A percentile compares a stretch with the other conserved stretches of the same genome.
Evolutionary conservation across 1,284 basidiomycete species (phyloP).

Genomic region (Tilletia horrida): DNA sequence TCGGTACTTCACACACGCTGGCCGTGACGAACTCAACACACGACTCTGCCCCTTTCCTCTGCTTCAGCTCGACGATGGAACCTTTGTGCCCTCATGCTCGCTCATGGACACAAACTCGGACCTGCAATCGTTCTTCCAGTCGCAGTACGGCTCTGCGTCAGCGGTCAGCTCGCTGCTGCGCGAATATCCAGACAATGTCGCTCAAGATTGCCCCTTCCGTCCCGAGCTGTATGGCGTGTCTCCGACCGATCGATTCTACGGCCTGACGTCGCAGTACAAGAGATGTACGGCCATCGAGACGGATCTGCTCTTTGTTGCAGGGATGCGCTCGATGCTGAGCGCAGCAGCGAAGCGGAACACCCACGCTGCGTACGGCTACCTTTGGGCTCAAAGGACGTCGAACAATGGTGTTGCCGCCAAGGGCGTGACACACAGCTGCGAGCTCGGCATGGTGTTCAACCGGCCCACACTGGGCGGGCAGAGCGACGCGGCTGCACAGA

Average conservation of each 20-base stretch:
- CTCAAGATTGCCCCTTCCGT: slow-evolving; percentile 8
- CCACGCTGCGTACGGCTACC: slow-evolving; percentile 1
- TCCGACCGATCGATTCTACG: not conserved
- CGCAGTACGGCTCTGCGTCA: not conserved
- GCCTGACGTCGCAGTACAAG: slow-evolving; percentile 5
- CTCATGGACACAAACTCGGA: not conserved
- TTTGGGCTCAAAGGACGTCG: slow-evolving; percentile 1
- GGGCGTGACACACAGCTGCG: slow-evolving; percentile 15
- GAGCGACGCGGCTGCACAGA: not conserved
- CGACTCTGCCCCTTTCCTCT: not conserved
- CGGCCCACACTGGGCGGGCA: slow-evolving; percentile 1
- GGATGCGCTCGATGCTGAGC: not conserved
- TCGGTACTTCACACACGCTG: not conserved
- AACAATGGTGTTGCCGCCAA: not conserved
- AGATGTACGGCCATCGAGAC: slow-evolving; percentile 9
- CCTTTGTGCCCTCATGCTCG: not conserved
- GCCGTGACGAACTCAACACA: not conserved
- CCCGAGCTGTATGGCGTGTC: slow-evolving; percentile 1
- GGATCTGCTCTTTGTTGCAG: slow-evolving; percentile 4
- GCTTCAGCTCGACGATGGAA: slow-evolving; percentile 11
- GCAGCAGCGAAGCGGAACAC: not conserved
- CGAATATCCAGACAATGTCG: not conserved
- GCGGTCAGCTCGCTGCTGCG: not conserved
- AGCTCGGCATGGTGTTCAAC: slow-evolving; percentile 14
- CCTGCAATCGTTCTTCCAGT: not conserved